phyloP scores from a whole-genome alignment of 2,329 filamentous ascomycete species.

The Colletotrichum sp. region DNA sequence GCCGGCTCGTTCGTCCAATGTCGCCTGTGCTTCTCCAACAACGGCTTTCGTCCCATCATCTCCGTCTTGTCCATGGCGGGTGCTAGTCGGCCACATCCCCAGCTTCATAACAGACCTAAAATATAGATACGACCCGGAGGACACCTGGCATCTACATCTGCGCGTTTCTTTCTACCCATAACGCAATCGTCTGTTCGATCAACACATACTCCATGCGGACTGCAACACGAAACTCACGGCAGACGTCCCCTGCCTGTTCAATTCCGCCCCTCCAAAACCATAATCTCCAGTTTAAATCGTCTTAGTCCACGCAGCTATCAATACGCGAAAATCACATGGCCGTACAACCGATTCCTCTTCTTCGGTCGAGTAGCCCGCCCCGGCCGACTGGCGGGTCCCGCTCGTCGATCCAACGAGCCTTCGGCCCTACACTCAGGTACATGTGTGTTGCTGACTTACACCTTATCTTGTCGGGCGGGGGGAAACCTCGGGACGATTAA shows the following conservation, averaged over 20 bases:
- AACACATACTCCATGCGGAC: neutral
- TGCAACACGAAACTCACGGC: neutral
- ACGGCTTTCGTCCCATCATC: neutral
- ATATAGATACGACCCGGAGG: neutral
- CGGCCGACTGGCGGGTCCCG: slow-evolving; percentile 11
- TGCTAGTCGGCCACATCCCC: neutral
- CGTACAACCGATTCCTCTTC: neutral
- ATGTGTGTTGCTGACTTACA: neutral
- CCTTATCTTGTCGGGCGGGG: neutral
- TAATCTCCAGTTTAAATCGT: neutral
- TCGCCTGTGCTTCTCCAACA: neutral
- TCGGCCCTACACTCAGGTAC: slow-evolving; percentile 2
- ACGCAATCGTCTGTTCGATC: neutral
- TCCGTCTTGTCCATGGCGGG: neutral
- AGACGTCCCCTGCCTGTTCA: neutral
- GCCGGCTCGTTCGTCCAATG: slow-evolving; percentile 6
- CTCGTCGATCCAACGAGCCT: slow-evolving; percentile 19
- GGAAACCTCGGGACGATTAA: neutral
- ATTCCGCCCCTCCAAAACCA: slow-evolving; percentile 11
- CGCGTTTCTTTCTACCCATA: neutral
- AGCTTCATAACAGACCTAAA: neutral
- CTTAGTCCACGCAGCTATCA: neutral
- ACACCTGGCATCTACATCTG: neutral
- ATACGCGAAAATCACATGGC: slow-evolving; percentile 12
- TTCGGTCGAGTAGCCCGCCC: slow-evolving; percentile 14